Evolutionary conservation across 2,329 filamentous ascomycete species (phyloP), one percentile per base, ranked within the genome.

Genomic region (Alternaria sp.): DNA sequence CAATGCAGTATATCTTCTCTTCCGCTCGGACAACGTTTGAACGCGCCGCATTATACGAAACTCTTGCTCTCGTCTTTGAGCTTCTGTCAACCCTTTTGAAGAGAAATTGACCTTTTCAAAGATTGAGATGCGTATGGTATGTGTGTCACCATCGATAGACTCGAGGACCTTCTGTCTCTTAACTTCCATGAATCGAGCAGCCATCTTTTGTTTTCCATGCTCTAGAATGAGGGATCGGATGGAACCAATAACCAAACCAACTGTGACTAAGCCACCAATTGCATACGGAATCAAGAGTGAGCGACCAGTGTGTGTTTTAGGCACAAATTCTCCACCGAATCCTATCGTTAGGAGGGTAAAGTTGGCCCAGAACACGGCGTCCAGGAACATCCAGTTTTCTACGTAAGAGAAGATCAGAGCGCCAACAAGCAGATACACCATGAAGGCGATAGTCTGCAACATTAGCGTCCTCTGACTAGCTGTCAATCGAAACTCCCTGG

Each of bases 301-400:
- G 36, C 85, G 79, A 3, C 84, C 85, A 3, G 82, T 69, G 59
- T 84, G 81, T 0, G 84, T 86, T 18, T 69, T 73, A 1, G 85
- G 85, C 3, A 80, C 77, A 60, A 81, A 84, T 57, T 84, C 79
- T 12, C 81, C 81, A 12, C 85, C 85, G 14, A 87, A 77, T 4
- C 85, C 85, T 6, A 87, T 80, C 0, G 85, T 87, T 3, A 87
- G 79, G 2, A 86, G 72, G 0, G 85, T 87, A 46, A 85, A 85
- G 63, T 87, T 82, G 2, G 85, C 83, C 80, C 83, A 87, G 65
- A 85, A 88, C 0, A 87, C 81, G 1, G 82, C 81, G 64, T 87
- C 84, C 1, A 87, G 74, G 62, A 81, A 86, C 34, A 78, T 73
- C 85, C 85, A 87, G 14, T 76, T 80, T 68, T 86, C 85, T 36